These are phyloP conservation scores for Metschnikowia reukaufii DNA, from an alignment of 805 yeast species.

Conservation along the genomic window DNA sequence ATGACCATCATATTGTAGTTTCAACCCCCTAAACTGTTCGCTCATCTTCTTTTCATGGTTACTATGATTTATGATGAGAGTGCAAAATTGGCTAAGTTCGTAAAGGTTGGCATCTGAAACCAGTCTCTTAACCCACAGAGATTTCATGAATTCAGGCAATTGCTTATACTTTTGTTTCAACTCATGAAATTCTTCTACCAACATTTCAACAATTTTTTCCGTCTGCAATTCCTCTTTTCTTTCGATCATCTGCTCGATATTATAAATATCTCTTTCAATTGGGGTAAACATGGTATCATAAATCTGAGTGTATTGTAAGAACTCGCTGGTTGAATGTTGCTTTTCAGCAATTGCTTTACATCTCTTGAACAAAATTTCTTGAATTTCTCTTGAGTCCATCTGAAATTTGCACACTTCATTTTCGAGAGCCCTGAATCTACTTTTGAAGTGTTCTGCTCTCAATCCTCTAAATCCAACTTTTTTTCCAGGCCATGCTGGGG, in stretches of 20 bases:
- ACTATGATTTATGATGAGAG: slow-evolving; percentile 1
- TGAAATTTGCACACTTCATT: slow-evolving; percentile 5
- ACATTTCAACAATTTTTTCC: not conserved
- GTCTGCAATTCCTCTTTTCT: not conserved
- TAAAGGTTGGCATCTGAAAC: slow-evolving; percentile 5
- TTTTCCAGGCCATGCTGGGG: not conserved
- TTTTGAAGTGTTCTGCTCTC: slow-evolving; percentile 2
- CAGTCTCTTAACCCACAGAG: slow-evolving; percentile 1
- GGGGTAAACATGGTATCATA: slow-evolving; percentile 4
- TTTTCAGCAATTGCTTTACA: slow-evolving; percentile 7
- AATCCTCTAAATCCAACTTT: slow-evolving; percentile 6
- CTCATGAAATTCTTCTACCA: not conserved
- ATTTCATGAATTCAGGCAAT: slow-evolving; percentile 4
- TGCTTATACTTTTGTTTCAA: not conserved
- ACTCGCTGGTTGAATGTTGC: slow-evolving; percentile 7
- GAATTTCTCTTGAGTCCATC: slow-evolving; percentile 1
- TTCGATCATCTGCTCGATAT: not conserved
- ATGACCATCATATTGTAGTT: not conserved
- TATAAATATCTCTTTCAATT: not conserved
- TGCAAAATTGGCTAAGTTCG: slow-evolving; percentile 2
- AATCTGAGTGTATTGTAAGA: slow-evolving; percentile 6
- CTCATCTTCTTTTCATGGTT: not conserved
- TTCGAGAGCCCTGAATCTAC: slow-evolving; percentile 4
- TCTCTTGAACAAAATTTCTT: not conserved
- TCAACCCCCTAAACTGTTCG: slow-evolving; percentile 1